A percentile compares a stretch with the other conserved stretches of the same genome.
These are phyloP conservation scores for Cinchona pubescens DNA, from an alignment of 257 asterid genomes.

Conservation along the genomic window DNA sequence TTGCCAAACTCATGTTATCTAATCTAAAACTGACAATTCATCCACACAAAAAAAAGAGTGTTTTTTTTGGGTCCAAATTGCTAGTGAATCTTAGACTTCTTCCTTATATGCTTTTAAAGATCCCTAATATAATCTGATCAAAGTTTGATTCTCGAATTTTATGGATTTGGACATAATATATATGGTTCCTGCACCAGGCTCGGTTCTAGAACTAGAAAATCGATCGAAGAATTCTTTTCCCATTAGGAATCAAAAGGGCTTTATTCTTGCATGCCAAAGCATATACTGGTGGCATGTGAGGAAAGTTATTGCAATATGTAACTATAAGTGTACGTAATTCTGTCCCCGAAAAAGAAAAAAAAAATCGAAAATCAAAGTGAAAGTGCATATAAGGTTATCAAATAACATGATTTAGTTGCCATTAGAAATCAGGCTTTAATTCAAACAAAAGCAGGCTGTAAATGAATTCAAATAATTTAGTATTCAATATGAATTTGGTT, in stretches of 20 bases:
- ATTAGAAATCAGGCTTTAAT: not conserved
- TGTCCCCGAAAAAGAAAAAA: no score
- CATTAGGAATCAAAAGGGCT: not conserved
- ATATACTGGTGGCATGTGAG: not conserved
- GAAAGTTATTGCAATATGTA: not conserved
- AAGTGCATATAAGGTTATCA: not conserved
- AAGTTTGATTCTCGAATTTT: conserved; percentile 1
- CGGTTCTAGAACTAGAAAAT: not conserved
- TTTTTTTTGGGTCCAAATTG: conserved; percentile 4
- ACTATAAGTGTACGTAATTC: no score
- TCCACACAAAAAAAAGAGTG: not conserved
- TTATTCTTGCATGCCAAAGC: not conserved
- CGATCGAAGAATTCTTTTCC: conserved; percentile 9
- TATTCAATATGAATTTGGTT: no score
- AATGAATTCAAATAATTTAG: no score
- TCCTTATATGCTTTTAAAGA: not conserved
- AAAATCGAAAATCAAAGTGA: not conserved
- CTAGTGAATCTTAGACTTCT: conserved; percentile 13
- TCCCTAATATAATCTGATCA: conserved; percentile 6
- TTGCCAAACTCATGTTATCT: not conserved
- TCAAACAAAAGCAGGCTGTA: no score
- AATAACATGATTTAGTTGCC: not conserved
- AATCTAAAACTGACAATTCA: not conserved
- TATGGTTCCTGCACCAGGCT: not conserved
- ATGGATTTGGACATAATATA: not conserved